Conservation (phyloP, 768 basidiomycete species). For the Boletellus ananiceps region DNA sequence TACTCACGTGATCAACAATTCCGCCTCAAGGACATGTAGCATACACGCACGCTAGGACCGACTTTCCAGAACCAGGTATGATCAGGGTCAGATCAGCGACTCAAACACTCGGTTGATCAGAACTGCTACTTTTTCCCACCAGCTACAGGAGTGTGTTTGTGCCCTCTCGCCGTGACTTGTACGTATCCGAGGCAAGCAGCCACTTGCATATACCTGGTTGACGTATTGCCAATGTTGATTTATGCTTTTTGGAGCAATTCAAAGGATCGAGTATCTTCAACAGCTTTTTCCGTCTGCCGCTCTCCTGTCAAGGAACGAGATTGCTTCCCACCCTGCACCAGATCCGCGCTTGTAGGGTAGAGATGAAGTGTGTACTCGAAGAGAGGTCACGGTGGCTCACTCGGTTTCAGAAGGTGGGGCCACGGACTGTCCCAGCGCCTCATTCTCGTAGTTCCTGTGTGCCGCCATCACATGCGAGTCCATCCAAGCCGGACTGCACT, state of each 20-base stretch:
- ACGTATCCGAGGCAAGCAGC: not conserved
- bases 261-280: not conserved
- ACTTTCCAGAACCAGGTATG: not conserved
- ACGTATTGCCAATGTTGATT: constrained; percentile 5
- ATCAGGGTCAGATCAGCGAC: not conserved
- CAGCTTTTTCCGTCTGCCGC: not conserved
- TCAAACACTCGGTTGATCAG: not conserved
- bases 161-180: constrained; percentile 6
- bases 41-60: not conserved
- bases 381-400: not conserved
- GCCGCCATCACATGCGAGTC: not conserved
- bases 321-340: not conserved
- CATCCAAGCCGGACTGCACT: not conserved
- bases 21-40: no score
- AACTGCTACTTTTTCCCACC: constrained; percentile 13
- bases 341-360: no score
- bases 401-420: not conserved
- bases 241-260: not conserved
- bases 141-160: constrained; percentile 11
- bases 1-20: not conserved
- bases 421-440: no score
- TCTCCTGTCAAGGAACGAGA: not conserved
- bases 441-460: constrained; percentile 1
- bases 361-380: not conserved
- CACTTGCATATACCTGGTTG: constrained; percentile 12